phyloP scores from a whole-genome alignment of 2,329 filamentous ascomycete genomes.

The Cladophialophora immunda region DNA sequence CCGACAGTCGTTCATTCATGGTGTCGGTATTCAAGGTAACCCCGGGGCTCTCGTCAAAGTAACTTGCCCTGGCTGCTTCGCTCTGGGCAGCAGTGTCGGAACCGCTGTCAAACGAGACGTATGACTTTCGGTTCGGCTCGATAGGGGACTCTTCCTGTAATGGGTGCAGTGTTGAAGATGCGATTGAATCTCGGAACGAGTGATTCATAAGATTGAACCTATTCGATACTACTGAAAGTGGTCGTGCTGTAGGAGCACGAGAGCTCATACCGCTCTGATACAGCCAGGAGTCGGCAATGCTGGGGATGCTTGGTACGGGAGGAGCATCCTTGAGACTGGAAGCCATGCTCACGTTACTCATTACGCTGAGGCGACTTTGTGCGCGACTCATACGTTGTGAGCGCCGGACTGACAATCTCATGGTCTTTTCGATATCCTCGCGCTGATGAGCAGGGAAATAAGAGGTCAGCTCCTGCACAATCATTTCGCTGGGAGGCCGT shows the following conservation, averaged over 20 bases:
- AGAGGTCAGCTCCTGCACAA: constrained; percentile 92
- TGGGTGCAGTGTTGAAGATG: constrained; percentile 87
- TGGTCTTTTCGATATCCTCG: constrained; percentile 94
- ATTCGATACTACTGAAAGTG: constrained; percentile 64
- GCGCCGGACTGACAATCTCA: constrained; percentile 87
- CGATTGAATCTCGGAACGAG: constrained; percentile 83
- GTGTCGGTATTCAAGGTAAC: constrained; percentile 59
- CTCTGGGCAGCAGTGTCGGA: constrained; percentile 74
- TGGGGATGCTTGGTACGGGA: constrained; percentile 84
- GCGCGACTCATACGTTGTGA: constrained; percentile 91
- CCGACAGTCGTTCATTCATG: constrained; percentile 74
- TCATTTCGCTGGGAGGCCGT: constrained; percentile 93
- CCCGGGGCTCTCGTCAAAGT: constrained; percentile 83
- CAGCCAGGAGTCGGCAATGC: constrained; percentile 82
- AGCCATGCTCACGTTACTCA: constrained; percentile 90
- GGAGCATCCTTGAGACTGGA: constrained; percentile 93
- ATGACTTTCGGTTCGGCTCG: constrained; percentile 91
- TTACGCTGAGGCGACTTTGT: constrained; percentile 90
- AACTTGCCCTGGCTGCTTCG: constrained; percentile 79
- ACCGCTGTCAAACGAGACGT: constrained; percentile 74
- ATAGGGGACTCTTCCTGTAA: constrained; percentile 88
- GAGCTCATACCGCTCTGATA: constrained; percentile 64
- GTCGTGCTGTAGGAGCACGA: constrained; percentile 58
- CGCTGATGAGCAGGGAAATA: constrained; percentile 97
- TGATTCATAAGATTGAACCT: constrained; percentile 66